Base-by-base conservation (phyloP, 2,329 filamentous ascomycete genomes). In the Diaporthe citri region DNA sequence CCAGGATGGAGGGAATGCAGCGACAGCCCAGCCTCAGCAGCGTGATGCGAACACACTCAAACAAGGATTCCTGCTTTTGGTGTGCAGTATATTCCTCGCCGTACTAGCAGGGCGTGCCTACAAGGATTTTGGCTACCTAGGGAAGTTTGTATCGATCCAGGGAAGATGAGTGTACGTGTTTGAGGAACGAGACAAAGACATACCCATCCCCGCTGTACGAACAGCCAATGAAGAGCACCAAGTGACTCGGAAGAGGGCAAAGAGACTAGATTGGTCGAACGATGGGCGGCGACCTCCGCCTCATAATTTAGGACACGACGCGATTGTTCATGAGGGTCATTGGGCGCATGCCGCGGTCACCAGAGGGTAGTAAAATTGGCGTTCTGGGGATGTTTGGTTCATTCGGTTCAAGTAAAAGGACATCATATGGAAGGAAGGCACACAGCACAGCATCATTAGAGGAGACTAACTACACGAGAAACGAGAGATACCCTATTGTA, bases 401-500 rank as follows among this genome's bases (percentile, higher is more conserved):
- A 41, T 28, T 22, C 41, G 48, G n/a, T 69, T 69, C 6, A 41
- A 69, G 48, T 69, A 69, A 69, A 69, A 41, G 64, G 62, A 52
- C 36, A 69, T 69, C 2, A 28, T 22, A 55, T 15, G 64, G 48
- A 41, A 31, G 64, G 48, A 41, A 31, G 34, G 34, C 34, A 69
- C 41, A 55, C 34, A 48, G 34, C 64, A 69, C 34, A 69, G 48
- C 64, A 55, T 69, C n/a, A 28, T 69, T 69, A 69, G 64, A 69
- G 64, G 36, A 69, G 34, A 48, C 17, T n/a, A 69, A 48, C 17
- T n/a, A 69, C 34, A 69, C 55, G 64, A 69, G 64, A 55, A 55
- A 69, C 48, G 64, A 69, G 31, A 67, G 64, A 69, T 69, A 69
- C 64, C 64, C 64, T 69, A 41, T 15, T 41, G 48, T 69, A 55